Percentiles rank a stretch among this genome's conserved stretches.
These are phyloP conservation scores for Candida tibetensis DNA, from an alignment of 805 yeast species.

Conservation along the genomic window DNA sequence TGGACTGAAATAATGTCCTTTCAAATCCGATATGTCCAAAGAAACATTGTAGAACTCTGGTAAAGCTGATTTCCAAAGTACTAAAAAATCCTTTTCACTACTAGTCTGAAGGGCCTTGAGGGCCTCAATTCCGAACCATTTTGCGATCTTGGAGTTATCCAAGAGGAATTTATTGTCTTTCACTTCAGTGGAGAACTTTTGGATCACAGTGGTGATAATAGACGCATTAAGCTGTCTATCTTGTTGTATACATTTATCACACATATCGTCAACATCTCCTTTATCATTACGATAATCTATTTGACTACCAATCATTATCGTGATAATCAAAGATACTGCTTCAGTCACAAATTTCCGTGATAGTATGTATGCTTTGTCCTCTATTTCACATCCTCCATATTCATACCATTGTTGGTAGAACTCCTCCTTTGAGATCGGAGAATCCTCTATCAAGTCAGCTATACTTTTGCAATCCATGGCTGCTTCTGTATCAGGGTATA, in stretches of 20 bases:
- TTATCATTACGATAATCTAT: constrained; percentile 15
- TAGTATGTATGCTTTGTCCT: constrained; percentile 40
- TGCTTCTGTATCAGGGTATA: constrained; percentile 13
- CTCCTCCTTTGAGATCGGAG: constrained; percentile 56
- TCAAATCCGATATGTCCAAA: constrained; percentile 50
- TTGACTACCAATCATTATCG: constrained; percentile 24
- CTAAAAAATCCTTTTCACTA: constrained; percentile 53
- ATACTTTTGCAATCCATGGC: background rate
- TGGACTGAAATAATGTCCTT: constrained; percentile 56
- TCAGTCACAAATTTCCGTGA: constrained; percentile 23
- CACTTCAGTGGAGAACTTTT: constrained; percentile 38
- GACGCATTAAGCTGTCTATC: constrained; percentile 2
- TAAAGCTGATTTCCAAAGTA: constrained; percentile 60
- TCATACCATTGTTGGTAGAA: constrained; percentile 52
- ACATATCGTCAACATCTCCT: constrained; percentile 22
- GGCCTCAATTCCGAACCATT: constrained; percentile 63
- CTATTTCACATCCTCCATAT: constrained; percentile 53
- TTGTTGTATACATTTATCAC: constrained; percentile 3
- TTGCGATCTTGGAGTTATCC: constrained; percentile 43
- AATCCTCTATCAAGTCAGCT: constrained; percentile 34
- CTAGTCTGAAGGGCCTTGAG: constrained; percentile 25
- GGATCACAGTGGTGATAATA: constrained; percentile 50
- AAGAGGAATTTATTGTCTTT: constrained; percentile 30
- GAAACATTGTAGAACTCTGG: constrained; percentile 64
- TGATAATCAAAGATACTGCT: constrained; percentile 24